Base-by-base conservation (phyloP, 345 rosid genomes). In the Trapa bicornis region DNA sequence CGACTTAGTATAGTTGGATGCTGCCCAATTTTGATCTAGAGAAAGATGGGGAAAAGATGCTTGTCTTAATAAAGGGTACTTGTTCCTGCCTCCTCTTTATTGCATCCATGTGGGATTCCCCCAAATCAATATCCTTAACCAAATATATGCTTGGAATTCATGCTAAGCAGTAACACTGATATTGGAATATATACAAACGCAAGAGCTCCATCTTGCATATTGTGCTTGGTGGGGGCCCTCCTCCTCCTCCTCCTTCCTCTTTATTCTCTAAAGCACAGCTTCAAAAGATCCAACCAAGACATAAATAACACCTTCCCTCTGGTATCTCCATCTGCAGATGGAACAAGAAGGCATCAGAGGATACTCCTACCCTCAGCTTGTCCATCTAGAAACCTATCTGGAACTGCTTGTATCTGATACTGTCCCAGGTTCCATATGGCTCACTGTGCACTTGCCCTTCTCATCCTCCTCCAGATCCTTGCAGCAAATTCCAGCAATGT, bases 31-130 rank as follows among this genome's bases (percentile, higher is more conserved):
- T 22, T 8, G 35, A 35, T 68, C 65, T 66, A 68, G 48, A 73
- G 65, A 66, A 70, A 57, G 60, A 29, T 65, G 76, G 35, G 69
- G 72, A 75, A 85, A 82, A 80, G 89, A 89, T 84, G 77, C 89
- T 86, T 89, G 86, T 81, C 92, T 92, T 86, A 89, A 74, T 74
- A 80, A 80, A 75, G 85, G 63, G 63, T 35, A 58, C 35, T 32
- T 58, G 63, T 58, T 58, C 63, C 63, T 70, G 65, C 82, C 76
- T 78, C 80, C 82, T 77, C 81, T 68, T 83, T 79, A 41, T 41
- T 41, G 43, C 79, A 80, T 82, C 82, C 71, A 75, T 84, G 76
- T 78, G 84, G 82, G 92, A 86, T 87, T 87, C 95, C 84, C 84
- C 78, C 47, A 66, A 35, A 58, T 33, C 71, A 80, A 79, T 88